Percentiles rank a stretch among this genome's conserved stretches.
phyloP scores from a whole-genome alignment of 176 grass and related monocot genomes.

The Phragmites australis region DNA sequence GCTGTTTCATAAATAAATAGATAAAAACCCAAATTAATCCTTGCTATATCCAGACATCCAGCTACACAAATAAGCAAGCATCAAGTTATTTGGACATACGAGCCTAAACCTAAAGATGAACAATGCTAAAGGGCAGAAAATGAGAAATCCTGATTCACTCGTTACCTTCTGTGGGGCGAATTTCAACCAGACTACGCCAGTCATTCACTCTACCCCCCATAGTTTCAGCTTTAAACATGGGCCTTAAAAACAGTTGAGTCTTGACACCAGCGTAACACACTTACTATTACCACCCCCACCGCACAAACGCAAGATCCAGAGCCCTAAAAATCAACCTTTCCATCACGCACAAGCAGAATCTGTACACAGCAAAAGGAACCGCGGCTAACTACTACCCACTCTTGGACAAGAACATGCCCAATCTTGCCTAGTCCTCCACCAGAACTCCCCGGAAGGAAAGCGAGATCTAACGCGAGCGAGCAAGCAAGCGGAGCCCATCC shows the following conservation, averaged over 20 bases:
- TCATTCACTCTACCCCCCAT: background rate
- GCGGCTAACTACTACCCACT: background rate
- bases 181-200: background rate
- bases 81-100: too few relatives aligned
- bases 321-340: background rate
- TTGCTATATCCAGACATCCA: background rate
- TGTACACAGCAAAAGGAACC: background rate
- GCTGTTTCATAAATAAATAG: background rate
- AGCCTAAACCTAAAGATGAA: background rate
- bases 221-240: background rate
- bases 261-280: background rate
- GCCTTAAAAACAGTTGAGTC: background rate
- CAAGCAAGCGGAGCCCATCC: background rate
- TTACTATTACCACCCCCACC: background rate
- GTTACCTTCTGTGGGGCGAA: too few relatives aligned
- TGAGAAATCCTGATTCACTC: background rate
- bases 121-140: background rate
- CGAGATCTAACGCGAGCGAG: constrained; percentile 30
- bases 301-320: constrained; percentile 14
- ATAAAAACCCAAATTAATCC: background rate
- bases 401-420: background rate
- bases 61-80: background rate
- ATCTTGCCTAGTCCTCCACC: background rate
- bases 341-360: background rate
- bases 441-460: background rate